phyloP scores from a whole-genome alignment of 305 asterid genomes.

The Rubia balearica region DNA sequence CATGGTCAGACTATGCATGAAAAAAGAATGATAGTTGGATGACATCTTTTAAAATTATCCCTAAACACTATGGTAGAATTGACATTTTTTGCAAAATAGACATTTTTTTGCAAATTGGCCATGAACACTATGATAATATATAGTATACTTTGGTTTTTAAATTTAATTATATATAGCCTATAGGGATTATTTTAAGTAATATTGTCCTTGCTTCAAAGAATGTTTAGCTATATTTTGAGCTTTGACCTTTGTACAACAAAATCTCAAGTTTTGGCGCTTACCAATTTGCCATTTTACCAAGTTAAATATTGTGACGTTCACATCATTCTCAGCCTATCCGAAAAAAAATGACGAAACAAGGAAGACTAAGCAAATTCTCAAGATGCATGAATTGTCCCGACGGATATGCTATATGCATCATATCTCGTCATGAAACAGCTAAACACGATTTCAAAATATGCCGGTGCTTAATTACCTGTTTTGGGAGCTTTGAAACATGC shows the following conservation, averaged over 20 bases:
- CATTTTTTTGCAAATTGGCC: slow-evolving; percentile 6
- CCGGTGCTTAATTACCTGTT: slow-evolving; percentile 35
- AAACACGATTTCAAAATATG: not conserved
- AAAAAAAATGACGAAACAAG: not conserved
- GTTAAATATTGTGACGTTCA: not conserved
- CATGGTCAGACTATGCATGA: no score
- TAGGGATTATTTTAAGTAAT: not conserved
- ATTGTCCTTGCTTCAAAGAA: not conserved
- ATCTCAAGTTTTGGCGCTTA: not conserved
- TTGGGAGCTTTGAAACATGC: slow-evolving; percentile 23
- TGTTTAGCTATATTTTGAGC: not conserved
- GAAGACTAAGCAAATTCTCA: not conserved
- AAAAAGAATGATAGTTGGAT: not conserved
- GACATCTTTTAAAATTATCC: no score
- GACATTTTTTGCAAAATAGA: no score
- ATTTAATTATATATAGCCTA: not conserved
- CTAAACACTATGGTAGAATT: no score
- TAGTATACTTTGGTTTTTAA: not conserved
- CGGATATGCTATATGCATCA: slow-evolving; percentile 8
- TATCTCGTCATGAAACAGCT: not conserved
- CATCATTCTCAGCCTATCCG: no score
- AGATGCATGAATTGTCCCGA: slow-evolving; percentile 17
- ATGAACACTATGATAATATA: not conserved
- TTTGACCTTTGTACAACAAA: not conserved
- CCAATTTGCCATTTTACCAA: no score